A percentile compares a stretch with the other conserved stretches of the same genome.
phyloP scores from a whole-genome alignment of 352 stramenopile species.

The Phytophthora cajani region DNA sequence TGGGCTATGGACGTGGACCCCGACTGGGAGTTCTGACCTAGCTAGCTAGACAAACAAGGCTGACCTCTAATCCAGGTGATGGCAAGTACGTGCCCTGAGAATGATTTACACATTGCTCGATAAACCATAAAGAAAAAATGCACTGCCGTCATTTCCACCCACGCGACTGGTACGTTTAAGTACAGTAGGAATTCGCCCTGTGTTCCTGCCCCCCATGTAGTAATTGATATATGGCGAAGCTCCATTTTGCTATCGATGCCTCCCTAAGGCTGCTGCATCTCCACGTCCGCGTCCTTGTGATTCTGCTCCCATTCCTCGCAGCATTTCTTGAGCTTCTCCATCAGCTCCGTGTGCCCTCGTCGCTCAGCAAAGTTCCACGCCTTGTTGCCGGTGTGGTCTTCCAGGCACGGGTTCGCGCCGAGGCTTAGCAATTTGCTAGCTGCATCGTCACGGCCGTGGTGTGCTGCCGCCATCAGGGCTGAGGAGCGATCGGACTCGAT shows the following conservation, averaged over 20 bases:
- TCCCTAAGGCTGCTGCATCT: constrained; percentile 21
- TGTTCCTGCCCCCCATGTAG: constrained; percentile 12
- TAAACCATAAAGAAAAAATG: constrained; percentile 35
- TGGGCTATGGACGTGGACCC: constrained; percentile 99
- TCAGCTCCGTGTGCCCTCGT: constrained; percentile 66
- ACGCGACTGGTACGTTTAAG: not conserved
- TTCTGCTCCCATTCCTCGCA: constrained; percentile 65
- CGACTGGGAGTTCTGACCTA: constrained; percentile 94
- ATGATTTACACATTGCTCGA: not conserved
- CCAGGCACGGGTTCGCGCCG: constrained; percentile 68
- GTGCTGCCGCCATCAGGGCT: constrained; percentile 79
- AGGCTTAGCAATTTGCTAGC: constrained; percentile 66
- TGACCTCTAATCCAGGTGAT: not conserved
- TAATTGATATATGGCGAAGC: constrained; percentile 9
- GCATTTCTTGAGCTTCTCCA: constrained; percentile 74
- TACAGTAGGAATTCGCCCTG: not conserved
- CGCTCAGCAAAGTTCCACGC: constrained; percentile 79
- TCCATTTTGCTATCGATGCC: not conserved
- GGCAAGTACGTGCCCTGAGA: constrained; percentile 3
- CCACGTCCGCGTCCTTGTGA: constrained; percentile 26
- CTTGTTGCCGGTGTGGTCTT: constrained; percentile 58
- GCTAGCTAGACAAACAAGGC: constrained; percentile 3
- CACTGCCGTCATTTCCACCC: constrained; percentile 10
- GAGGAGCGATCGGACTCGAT: constrained; percentile 79
- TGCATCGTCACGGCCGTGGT: constrained; percentile 83